phyloP scores from a whole-genome alignment of 352 stramenopile genomes.

The Phytophthora foliorum region DNA sequence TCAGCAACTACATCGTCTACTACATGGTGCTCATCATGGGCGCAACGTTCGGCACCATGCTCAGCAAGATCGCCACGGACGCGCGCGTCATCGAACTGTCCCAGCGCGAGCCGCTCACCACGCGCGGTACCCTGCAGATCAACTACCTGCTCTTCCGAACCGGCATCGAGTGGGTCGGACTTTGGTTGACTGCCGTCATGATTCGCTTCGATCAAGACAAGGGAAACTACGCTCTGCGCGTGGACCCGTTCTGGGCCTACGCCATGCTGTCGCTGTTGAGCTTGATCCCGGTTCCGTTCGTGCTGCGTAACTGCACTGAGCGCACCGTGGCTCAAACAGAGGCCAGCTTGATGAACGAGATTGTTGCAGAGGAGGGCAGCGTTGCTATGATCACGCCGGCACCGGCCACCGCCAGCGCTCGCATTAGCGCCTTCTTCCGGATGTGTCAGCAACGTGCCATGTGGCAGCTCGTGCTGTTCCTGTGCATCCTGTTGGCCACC shows the following conservation, averaged over 20 bases:
- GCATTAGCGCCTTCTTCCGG: slow-evolving; percentile 56
- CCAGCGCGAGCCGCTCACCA: slow-evolving; percentile 76
- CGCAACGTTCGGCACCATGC: slow-evolving; percentile 82
- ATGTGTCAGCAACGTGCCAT: slow-evolving; percentile 81
- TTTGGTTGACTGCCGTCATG: slow-evolving; percentile 59
- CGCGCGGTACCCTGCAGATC: slow-evolving; percentile 79
- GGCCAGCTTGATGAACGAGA: slow-evolving; percentile 31
- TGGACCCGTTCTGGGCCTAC: slow-evolving; percentile 66
- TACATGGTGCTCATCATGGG: slow-evolving; percentile 81
- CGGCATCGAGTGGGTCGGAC: slow-evolving; percentile 55
- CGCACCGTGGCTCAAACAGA: slow-evolving; percentile 46
- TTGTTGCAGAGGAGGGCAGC: slow-evolving; percentile 38
- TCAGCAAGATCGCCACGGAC: slow-evolving; percentile 89
- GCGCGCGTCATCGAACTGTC: slow-evolving; percentile 84
- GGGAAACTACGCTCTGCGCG: slow-evolving; percentile 57
- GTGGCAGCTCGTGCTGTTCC: slow-evolving; percentile 83
- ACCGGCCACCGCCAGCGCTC: slow-evolving; percentile 19
- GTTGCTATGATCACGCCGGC: slow-evolving; percentile 32
- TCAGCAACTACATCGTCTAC: slow-evolving; percentile 52
- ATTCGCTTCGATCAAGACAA: slow-evolving; percentile 51
- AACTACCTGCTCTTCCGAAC: slow-evolving; percentile 78
- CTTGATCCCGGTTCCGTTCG: slow-evolving; percentile 68
- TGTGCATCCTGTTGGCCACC: slow-evolving; percentile 62
- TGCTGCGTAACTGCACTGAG: slow-evolving; percentile 71
- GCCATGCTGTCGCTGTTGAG: slow-evolving; percentile 58